These are phyloP conservation scores for Phialocephala sp. DNA, from an alignment of 2,329 filamentous ascomycete species.

Conservation along the genomic window DNA sequence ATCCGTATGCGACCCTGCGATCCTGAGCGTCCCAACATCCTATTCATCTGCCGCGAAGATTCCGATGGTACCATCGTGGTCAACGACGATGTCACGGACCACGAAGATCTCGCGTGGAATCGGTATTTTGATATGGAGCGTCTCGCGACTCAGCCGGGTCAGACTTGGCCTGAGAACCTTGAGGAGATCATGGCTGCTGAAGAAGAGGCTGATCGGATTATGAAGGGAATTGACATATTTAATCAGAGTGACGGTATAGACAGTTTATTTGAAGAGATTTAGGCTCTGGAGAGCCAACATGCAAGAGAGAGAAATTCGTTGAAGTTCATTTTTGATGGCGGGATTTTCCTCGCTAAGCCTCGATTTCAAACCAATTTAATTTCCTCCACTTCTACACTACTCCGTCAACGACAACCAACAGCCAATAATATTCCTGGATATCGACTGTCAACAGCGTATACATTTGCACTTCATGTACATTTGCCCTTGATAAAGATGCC, in stretches of 20 bases:
- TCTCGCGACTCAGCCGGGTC: background rate
- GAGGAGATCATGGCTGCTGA: background rate
- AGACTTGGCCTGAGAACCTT: background rate
- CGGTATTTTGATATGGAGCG: background rate
- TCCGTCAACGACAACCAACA: no score
- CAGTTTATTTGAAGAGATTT: background rate
- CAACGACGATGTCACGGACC: background rate
- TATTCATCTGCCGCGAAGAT: slow-evolving; percentile 1
- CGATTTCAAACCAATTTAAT: no score
- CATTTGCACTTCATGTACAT: no score
- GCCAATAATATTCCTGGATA: no score
- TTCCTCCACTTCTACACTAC: no score
- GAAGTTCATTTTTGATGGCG: no score
- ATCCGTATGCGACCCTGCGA: background rate
- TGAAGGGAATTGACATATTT: background rate
- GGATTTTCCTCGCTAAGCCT: no score
- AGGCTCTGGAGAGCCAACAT: background rate
- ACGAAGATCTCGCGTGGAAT: background rate
- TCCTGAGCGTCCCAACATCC: background rate
- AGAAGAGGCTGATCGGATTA: background rate
- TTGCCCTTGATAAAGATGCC: no score
- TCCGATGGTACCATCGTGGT: background rate
- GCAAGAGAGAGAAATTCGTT: background rate
- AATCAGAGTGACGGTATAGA: background rate
- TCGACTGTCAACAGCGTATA: no score